These are phyloP conservation scores for Fusarium devonianum DNA, from an alignment of 2,329 filamentous ascomycete species.

Conservation along the genomic window DNA sequence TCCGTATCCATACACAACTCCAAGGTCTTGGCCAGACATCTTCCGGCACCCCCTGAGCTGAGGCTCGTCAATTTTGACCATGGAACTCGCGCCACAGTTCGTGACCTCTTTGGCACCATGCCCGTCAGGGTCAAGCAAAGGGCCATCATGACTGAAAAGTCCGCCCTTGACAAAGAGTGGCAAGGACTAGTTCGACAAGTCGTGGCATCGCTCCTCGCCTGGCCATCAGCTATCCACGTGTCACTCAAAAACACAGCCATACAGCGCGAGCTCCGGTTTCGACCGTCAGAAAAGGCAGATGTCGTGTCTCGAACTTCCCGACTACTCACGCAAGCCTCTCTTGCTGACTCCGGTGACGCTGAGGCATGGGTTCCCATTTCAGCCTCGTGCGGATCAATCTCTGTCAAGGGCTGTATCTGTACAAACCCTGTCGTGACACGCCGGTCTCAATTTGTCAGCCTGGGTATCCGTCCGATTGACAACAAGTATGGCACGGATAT, in stretches of 20 bases:
- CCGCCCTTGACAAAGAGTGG: slow-evolving; percentile 69
- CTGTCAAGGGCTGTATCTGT: slow-evolving; percentile 75
- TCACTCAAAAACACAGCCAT: slow-evolving; percentile 60
- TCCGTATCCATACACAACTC: slow-evolving; percentile 75
- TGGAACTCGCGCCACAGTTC: slow-evolving; percentile 79
- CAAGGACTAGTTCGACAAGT: slow-evolving; percentile 65
- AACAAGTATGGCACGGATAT: slow-evolving; percentile 65
- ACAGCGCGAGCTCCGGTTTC: slow-evolving; percentile 50
- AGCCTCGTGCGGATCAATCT: slow-evolving; percentile 67
- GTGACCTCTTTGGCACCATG: slow-evolving; percentile 87
- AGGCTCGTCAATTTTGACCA: slow-evolving; percentile 62
- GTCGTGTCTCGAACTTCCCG: slow-evolving; percentile 46
- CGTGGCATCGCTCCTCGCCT: slow-evolving; percentile 74
- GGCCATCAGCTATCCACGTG: slow-evolving; percentile 64
- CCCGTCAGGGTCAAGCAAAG: slow-evolving; percentile 89
- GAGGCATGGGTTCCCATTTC: slow-evolving; percentile 74
- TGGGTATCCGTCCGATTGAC: slow-evolving; percentile 73
- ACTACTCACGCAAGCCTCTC: slow-evolving; percentile 70
- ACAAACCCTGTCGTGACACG: slow-evolving; percentile 74
- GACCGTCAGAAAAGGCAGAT: slow-evolving; percentile 35
- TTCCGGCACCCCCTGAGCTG: slow-evolving; percentile 66
- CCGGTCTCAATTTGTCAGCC: slow-evolving; percentile 79
- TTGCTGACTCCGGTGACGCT: slow-evolving; percentile 61
- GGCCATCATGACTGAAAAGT: slow-evolving; percentile 59
- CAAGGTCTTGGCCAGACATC: slow-evolving; percentile 67